Base-by-base conservation (phyloP, 345 rosid genomes). In the Eucalyptus sp. region DNA sequence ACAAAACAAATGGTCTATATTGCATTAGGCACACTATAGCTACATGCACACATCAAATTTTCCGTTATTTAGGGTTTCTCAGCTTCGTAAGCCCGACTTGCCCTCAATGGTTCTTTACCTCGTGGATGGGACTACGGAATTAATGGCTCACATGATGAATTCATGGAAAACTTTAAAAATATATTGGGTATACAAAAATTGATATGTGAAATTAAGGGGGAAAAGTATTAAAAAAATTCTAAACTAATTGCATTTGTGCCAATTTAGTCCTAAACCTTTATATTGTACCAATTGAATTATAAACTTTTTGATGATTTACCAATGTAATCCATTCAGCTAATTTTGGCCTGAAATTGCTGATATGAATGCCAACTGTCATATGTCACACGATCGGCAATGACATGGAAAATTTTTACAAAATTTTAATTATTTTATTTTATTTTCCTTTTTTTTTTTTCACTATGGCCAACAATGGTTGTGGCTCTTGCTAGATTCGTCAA, bases 321-420 rank as follows among this genome's bases (percentile, higher is more conserved):
- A 24, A 56, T 56, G 13, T 56, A 56, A 20, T 54, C 29, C 29
- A 56, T 56, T 56, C 1, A 56, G 13, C 29, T 6, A 56, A 24
- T 56, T 24, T 56, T 24, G 0, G 0, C 2, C 3, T 22, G 13
- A 56, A 56, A 56, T 56, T 1, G 1, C 13, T 24, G 0, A 56
- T 3, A 56, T 56, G 8, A 56, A 56, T 56, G 12, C 29, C 29
- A 24, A 22, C 3, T 0, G 1, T 56, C 13, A 6, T 56, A 24
- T 0, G 62, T 56, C 3, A 2, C 62, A 56, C 3, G 12, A 56
- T 22, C 5, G 5, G 1, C 6, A 56, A 4, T 56, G 62, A 9
- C 27, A 10, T 56, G 27, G 13, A 56, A 22, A 56, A 56, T 0
- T 56, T 22, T 24, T 56, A 56, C 29, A 56, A 56, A 56, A 22